Evolutionary conservation across 2,329 filamentous ascomycete genomes (phyloP).

Genomic region (Ceratocystis alfenasii): DNA sequence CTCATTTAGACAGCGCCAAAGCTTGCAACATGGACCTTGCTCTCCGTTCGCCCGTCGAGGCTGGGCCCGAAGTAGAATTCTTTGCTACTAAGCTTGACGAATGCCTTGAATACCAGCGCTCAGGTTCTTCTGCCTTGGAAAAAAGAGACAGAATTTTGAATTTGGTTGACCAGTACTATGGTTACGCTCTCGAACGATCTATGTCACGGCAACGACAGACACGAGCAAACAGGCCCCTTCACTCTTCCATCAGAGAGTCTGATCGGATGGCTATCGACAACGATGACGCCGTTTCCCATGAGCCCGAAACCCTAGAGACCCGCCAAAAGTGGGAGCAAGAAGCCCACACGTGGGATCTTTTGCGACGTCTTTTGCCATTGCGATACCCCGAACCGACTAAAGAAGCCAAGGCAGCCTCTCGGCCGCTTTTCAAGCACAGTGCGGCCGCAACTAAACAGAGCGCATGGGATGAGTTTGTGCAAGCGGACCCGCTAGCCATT

Average conservation of each 20-base stretch:
- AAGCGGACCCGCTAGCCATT: conserved; percentile 57
- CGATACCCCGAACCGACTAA: conserved; percentile 40
- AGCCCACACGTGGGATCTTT: conserved; percentile 78
- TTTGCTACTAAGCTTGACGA: conserved; percentile 76
- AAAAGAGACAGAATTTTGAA: conserved; percentile 55
- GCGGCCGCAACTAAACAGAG: conserved; percentile 15
- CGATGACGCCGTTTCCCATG: conserved; percentile 28
- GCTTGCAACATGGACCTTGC: conserved; percentile 20
- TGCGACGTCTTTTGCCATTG: conserved; percentile 61
- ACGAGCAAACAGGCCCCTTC: conserved; percentile 27
- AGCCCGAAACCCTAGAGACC: conserved; percentile 25
- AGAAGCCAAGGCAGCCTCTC: conserved; percentile 15
- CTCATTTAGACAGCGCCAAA: not conserved
- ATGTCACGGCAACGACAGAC: conserved; percentile 23
- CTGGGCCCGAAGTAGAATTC: conserved; percentile 70
- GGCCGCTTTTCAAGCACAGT: conserved; percentile 15
- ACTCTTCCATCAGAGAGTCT: conserved; percentile 25
- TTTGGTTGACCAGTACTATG: conserved; percentile 54
- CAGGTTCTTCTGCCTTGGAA: conserved; percentile 32
- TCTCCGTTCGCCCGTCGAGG: conserved; percentile 26
- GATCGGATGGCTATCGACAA: conserved; percentile 43
- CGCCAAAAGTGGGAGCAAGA: conserved; percentile 59
- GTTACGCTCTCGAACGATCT: conserved; percentile 39
- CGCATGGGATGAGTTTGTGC: conserved; percentile 54
- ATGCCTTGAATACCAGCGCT: conserved; percentile 42